These are phyloP conservation scores for Abrus pulchellus DNA, from an alignment of 306 rosid species.

Conservation along the genomic window DNA sequence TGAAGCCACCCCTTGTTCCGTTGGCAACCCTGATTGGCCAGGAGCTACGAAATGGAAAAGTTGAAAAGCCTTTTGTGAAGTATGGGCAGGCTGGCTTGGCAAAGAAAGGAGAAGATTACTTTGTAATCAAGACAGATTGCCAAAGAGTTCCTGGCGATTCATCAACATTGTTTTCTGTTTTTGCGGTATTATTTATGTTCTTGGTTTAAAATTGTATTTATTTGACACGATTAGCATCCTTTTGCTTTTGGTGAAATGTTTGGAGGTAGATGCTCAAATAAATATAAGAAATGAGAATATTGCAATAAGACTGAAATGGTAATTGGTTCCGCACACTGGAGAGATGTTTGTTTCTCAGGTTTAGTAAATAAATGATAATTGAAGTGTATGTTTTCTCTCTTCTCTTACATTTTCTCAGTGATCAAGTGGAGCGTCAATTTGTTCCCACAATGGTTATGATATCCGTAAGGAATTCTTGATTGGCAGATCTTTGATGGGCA, in stretches of 20 bases:
- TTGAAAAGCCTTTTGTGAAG: constrained; percentile 81
- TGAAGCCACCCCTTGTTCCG: constrained; percentile 74
- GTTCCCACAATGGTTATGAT: constrained; percentile 54
- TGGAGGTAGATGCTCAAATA: neutral
- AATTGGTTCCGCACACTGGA: constrained; percentile 42
- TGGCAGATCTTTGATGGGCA: constrained; percentile 94
- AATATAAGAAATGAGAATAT: neutral
- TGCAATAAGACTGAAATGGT: constrained; percentile 9
- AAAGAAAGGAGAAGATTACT: constrained; percentile 95
- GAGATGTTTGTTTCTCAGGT: constrained; percentile 33
- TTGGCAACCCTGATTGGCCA: constrained; percentile 88
- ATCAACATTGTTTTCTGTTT: constrained; percentile 79
- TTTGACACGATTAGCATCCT: constrained; percentile 9
- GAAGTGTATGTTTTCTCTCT: constrained; percentile 46
- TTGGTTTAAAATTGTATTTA: constrained; percentile 7
- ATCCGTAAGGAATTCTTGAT: constrained; percentile 55
- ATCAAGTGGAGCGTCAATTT: constrained; percentile 46
- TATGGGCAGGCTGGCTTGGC: constrained; percentile 95
- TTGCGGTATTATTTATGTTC: constrained; percentile 69
- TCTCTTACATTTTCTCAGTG: constrained; percentile 52
- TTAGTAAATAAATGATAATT: constrained; percentile 32
- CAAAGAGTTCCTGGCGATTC: constrained; percentile 73
- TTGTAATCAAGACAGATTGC: constrained; percentile 78
- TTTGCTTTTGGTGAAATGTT: constrained; percentile 1
- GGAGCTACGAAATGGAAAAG: constrained; percentile 76